Base-by-base conservation (phyloP, 176 grass and related monocot genomes). In the Cenchrus fungigraminus region DNA sequence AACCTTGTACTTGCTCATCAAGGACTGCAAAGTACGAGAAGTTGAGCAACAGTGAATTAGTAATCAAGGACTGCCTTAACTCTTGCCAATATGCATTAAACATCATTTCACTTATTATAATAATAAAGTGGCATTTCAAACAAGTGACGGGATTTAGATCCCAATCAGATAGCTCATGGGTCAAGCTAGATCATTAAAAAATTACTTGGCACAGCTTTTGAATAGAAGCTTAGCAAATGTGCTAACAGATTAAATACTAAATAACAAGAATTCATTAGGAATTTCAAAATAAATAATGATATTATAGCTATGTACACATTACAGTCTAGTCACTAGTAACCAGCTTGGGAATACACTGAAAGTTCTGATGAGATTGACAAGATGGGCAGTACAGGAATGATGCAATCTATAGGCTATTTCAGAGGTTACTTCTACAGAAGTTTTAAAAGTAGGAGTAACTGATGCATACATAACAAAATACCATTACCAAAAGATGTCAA, bases 1-100 rank as follows among this genome's bases (percentile, higher is more conserved):
- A 20, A 99, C 97, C 29, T 89, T 92, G 88, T 96, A 99, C 82
- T 95, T 92, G 88, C 97, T 99, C 97, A 97, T 99, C 86, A 99
- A 92, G 37, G 97, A 96, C 97, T 99, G 94, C 6, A 77, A 91
- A 91, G 76, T 73, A 80, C 45, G n/a, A 52, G 4, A 75, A 49
- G 11, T 76, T 57, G 85, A 77, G 52, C 10, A 68, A 78, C 65
- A 44, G 45, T 80, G 34, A 54, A 20, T 80, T 69, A 52, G 8
- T 19, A 72, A 25, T 76, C 51, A 65, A 79, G 40, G 0, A 57
- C 4, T 82, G 9, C 37, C 9, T 28, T 0, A 28, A 60, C 16
- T 57, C 25, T 66, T 77, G 74, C 37, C 1, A 29, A 31, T 28
- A 86, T 22, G 54, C 28, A 86, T n/a, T 82, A 67, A 58, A 71